Evolutionary conservation across 306 rosid genomes (phyloP).

Genomic region (Betula pendula): DNA sequence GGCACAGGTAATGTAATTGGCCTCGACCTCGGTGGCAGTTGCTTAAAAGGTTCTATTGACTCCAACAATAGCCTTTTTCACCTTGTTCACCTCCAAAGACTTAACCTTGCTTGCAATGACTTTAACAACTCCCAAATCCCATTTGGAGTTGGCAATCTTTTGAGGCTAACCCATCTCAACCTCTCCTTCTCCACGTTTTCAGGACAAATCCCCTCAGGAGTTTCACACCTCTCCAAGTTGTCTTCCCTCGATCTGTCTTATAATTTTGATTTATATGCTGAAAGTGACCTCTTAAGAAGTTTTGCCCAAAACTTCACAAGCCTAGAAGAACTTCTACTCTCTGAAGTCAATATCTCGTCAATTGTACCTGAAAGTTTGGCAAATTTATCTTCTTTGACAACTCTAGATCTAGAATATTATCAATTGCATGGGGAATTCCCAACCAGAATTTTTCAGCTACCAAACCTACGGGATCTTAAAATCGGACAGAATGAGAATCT

Average conservation of each 20-base stretch:
- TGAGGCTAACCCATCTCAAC: slow-evolving; percentile 18
- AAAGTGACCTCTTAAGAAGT: no score
- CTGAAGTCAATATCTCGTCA: not conserved
- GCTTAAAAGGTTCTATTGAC: not conserved
- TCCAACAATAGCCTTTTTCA: not conserved
- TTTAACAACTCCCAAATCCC: slow-evolving; percentile 33
- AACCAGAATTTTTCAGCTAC: slow-evolving; percentile 28
- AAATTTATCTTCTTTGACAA: slow-evolving; percentile 31
- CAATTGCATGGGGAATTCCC: slow-evolving; percentile 37
- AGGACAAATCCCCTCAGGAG: not conserved
- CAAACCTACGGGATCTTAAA: slow-evolving; percentile 15
- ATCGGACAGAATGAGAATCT: slow-evolving; percentile 9
- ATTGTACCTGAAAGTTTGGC: slow-evolving; percentile 18
- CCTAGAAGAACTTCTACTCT: not conserved
- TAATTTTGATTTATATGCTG: no score
- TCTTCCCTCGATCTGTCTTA: no score
- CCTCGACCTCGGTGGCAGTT: not conserved
- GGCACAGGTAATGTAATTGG: not conserved
- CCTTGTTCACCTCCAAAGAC: slow-evolving; percentile 28
- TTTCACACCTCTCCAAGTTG: no score
- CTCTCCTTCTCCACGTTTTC: not conserved
- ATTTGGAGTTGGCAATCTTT: slow-evolving; percentile 3
- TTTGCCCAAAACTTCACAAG: not conserved
- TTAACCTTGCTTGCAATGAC: slow-evolving; percentile 26
- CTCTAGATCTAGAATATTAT: not conserved